Conservation (phyloP, 495 filamentous ascomycete species). For the Tuber microsphaerosporum region DNA sequence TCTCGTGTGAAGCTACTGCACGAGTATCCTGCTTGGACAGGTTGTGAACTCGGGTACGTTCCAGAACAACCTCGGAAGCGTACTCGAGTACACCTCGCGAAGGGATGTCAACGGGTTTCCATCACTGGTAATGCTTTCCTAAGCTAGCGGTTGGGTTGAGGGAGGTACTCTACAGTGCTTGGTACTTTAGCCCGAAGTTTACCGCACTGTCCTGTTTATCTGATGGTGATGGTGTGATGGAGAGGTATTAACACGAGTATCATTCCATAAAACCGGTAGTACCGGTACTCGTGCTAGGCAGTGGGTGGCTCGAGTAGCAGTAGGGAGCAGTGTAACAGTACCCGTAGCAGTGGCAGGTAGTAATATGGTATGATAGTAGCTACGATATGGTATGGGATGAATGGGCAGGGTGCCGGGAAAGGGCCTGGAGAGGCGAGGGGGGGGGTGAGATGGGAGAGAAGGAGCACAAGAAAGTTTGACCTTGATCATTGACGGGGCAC, state of each 20-base stretch:
- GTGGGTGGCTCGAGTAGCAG: no score
- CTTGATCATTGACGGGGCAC: background rate
- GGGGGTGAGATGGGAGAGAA: background rate
- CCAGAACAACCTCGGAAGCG: background rate
- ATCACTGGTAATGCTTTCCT: background rate
- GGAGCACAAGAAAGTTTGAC: background rate
- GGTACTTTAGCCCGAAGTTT: background rate
- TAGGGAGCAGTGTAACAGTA: no score
- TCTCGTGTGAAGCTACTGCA: background rate
- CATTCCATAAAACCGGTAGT: background rate
- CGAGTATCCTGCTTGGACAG: background rate
- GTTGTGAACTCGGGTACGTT: background rate
- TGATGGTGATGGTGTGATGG: background rate
- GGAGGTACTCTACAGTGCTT: background rate
- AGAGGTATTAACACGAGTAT: background rate
- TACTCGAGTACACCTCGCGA: background rate
- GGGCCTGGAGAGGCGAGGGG: no score
- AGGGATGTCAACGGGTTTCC: slow-evolving; percentile 1
- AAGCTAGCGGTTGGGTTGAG: background rate
- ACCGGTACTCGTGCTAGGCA: no score
- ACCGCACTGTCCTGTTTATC: background rate
- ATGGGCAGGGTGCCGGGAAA: background rate
- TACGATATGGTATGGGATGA: background rate
- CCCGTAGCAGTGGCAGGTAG: no score
- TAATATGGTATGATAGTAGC: background rate